These are phyloP conservation scores for Podaxis rugospora DNA, from an alignment of 768 basidiomycete species.

Conservation along the genomic window DNA sequence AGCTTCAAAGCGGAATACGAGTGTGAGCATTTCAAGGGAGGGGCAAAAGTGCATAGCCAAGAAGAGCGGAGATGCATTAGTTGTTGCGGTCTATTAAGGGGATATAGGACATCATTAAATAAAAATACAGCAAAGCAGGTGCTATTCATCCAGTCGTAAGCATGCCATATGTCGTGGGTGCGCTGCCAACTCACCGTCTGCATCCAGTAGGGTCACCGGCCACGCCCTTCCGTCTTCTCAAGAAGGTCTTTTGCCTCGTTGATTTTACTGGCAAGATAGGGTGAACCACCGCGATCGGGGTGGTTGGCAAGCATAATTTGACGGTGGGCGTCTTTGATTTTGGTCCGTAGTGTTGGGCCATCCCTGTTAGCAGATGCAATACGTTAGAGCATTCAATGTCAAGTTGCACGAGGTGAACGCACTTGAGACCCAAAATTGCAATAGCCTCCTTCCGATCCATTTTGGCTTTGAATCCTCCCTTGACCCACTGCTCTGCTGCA, in stretches of 20 bases:
- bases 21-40: neutral
- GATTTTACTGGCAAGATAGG: conserved; percentile 96
- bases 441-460: conserved; percentile 97
- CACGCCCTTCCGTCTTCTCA: conserved; percentile 69
- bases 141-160: neutral
- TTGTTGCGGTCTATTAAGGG: conserved; percentile 6
- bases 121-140: conserved; percentile 6
- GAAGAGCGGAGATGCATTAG: conserved; percentile 3
- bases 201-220: conserved; percentile 19
- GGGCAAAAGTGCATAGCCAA: neutral
- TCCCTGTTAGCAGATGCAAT: conserved; percentile 51
- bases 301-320: conserved; percentile 98
- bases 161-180: neutral
- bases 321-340: conserved; percentile 92
- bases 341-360: conserved; percentile 64
- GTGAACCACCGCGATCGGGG: conserved; percentile 97
- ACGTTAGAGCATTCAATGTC: conserved; percentile 1
- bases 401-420: conserved; percentile 25
- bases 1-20: neutral
- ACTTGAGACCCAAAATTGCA: conserved; percentile 91
- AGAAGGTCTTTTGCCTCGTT: conserved; percentile 96
- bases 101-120: conserved; percentile 1
- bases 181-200: neutral
- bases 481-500: conserved; percentile 80
- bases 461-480: conserved; percentile 92